phyloP scores from a whole-genome alignment of 441 rosid genomes.

The Erodium moschatum region DNA sequence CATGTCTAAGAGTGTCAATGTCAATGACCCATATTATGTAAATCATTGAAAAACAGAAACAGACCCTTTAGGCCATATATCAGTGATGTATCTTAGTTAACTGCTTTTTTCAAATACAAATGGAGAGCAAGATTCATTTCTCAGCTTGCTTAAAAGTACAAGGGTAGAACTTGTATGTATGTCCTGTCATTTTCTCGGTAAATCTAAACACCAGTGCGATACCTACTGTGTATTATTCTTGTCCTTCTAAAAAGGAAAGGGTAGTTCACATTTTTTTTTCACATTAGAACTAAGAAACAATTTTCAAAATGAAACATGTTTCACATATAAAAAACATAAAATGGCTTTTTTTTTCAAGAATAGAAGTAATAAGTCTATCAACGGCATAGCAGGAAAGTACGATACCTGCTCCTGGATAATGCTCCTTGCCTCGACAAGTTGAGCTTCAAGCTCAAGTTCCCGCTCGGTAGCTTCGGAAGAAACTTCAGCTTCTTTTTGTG shows the following conservation, averaged over 20 bases:
- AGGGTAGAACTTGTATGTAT: not conserved
- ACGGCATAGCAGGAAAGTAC: constrained; percentile 11
- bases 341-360: not conserved
- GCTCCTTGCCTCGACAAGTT: constrained; percentile 95
- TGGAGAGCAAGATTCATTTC: not conserved
- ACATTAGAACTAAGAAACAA: not conserved
- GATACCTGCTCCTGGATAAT: constrained; percentile 75
- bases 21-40: not conserved
- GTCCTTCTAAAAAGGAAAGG: not conserved
- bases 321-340: not conserved
- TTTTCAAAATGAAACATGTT: not conserved
- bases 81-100: not conserved
- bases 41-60: not conserved
- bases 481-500: constrained; percentile 79
- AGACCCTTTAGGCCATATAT: not conserved
- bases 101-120: not conserved
- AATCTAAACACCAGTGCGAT: not conserved
- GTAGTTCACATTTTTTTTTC: not conserved
- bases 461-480: constrained; percentile 94
- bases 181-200: not conserved
- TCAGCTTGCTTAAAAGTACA: not conserved
- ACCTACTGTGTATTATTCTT: not conserved
- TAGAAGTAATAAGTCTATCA: not conserved
- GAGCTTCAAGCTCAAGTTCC: constrained; percentile 99
- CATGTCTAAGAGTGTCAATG: not conserved